Base-by-base conservation (phyloP, 169 alveolate genomes). In the Babesia gibsoni region DNA sequence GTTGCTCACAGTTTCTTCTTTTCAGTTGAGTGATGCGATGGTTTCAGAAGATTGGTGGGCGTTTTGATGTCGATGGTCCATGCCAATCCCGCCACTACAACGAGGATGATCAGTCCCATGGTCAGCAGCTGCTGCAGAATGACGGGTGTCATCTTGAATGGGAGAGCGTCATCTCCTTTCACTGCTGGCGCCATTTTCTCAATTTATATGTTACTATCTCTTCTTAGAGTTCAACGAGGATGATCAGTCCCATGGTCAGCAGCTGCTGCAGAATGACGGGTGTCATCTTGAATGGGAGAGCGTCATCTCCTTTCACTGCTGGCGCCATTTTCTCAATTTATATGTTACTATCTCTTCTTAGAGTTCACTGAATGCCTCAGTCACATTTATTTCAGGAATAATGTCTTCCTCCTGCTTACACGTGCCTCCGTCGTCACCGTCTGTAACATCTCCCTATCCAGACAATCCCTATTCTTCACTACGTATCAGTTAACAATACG, bases 221-320 rank as follows among this genome's bases (percentile, higher is more conserved):
- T 29, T 41, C 39, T 27, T 33, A 23, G 20, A 12, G 27, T 16
- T 52, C 37, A 18, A 73, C 63, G 16, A 73, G 3, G n/a, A 65
- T 37, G 42, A 73, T n/a, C 39, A 61, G 22, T 45, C 57, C 41
- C 22, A 73, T 30, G 37, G 64, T 65, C 4, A 53, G 20, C 36
- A 59, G 37, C 52, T 73, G 84, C 32, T 73, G 84, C 45, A 73
- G 5, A 3, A 73, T 73, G 5, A 73, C 59, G 8, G 84, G 84
- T 29, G 84, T 73, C 20, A 57, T 64, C 27, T 36, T 65, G n/a
- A 46, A 39, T 39, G 46, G 23, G 56, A 12, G 65, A 30, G 14
- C n/a, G 52, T 35, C 46, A 29, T 20, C 37, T 16, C 43, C 49
- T 59, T 32, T 37, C n/a, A 37, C 46, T 39, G 8, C 59, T 72